A percentile compares a stretch with the other conserved stretches of the same genome.
phyloP scores from a whole-genome alignment of 192 early-diverging fungal genomes.

The Coemansia sp. region DNA sequence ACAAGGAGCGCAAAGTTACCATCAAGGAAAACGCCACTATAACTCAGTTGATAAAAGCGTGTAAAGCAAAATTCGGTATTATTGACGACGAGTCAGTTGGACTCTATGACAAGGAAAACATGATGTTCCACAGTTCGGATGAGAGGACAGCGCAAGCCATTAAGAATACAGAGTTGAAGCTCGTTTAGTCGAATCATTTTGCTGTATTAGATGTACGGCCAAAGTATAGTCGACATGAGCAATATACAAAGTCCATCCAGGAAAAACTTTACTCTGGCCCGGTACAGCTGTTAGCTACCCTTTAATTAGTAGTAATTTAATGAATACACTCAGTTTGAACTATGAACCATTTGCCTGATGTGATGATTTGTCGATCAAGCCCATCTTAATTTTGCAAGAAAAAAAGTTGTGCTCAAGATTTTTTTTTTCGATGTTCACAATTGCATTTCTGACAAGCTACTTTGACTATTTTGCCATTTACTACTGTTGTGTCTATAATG shows the following conservation, averaged over 20 bases:
- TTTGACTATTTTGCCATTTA: background rate
- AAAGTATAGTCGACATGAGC: background rate
- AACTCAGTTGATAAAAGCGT: background rate
- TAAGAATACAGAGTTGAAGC: background rate
- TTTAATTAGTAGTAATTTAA: background rate
- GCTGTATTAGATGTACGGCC: background rate
- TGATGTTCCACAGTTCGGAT: background rate
- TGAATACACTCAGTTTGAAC: background rate
- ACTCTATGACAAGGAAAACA: background rate
- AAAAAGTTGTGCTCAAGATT: conserved; percentile 5
- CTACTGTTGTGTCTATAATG: conserved; percentile 6
- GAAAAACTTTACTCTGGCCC: background rate
- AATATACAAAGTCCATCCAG: no score
- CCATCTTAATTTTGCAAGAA: background rate
- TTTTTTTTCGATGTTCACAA: background rate
- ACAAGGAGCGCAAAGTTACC: background rate
- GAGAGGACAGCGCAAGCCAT: background rate
- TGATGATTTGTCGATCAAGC: conserved; percentile 5
- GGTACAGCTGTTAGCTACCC: background rate
- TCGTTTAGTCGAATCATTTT: background rate
- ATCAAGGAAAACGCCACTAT: background rate
- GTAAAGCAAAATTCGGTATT: background rate
- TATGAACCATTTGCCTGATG: background rate
- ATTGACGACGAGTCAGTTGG: background rate
- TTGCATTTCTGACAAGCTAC: background rate